Base-by-base conservation (phyloP, 1,139 yeast genomes). In the Debaryomyces sp. region DNA sequence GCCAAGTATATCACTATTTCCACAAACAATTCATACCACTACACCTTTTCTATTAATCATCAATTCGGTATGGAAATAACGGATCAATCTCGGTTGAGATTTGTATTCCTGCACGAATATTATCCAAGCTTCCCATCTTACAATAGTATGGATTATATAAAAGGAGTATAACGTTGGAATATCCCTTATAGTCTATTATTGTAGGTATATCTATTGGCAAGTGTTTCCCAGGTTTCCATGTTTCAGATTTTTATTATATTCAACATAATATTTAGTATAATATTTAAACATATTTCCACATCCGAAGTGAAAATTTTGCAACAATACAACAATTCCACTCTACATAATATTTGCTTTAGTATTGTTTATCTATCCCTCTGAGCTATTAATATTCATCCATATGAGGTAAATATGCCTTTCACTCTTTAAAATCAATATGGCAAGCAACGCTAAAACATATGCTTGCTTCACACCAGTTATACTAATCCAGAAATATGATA, bases 51-150 rank as follows among this genome's bases (percentile, higher is more conserved):
- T 17, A 21, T 35, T 35, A 5, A 35, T 35, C 15, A 35, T 35
- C 38, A 13, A 12, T 35, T 35, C 38, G 38, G 38, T 9, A 41
- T 41, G 43, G 36, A 41, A 41, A 29, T 21, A 41, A 17, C 37
- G 43, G 36, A 41, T 39, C 34, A 27, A 8, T 18, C 24, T 41
- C 36, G 43, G 36, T 15, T 41, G 43, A 32, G 36, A 13, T 4
- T 30, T 41, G 21, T 12, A 39, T 15, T 27, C 36, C 37, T 22
- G 27, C 43, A 41, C 36, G 43, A 41, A 41, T 18, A 18, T 10
- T n/a, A 18, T 10, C 9, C 6, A 12, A 18, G 7, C 24, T n/a
- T n/a, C n/a, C 3, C n/a, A 6, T n/a, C 10, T 15, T 35, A 9
- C 26, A 21, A 17, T 6, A 2, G n/a, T 32, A 17, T 32, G n/a